Evolutionary conservation across 176 grass and related monocot genomes (phyloP), one percentile per base, ranked within the genome.

Genomic region (Secale cereale): DNA sequence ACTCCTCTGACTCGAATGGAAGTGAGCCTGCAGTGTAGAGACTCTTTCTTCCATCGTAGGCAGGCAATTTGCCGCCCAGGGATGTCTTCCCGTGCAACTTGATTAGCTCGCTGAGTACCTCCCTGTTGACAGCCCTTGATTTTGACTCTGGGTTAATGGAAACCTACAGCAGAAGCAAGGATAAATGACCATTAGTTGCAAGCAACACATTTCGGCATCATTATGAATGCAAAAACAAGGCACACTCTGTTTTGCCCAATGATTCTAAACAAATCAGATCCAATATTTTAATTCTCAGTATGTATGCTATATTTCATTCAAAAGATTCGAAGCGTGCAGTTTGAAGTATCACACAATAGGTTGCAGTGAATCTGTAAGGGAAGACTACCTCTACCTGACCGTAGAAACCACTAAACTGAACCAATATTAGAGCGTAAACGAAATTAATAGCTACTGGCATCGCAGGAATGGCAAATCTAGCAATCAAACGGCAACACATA

Each of bases 31-130:
- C 95, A 82, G 95, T 95, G 35, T 95, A 98, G 9, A 94, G 90
- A 82, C 95, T 94, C 74, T 94, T 98, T 46, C 87, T 86, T 33
- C 95, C 95, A 88, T 98, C 92, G 27, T 93, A 98, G 65, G 86
- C 95, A 27, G 92, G 91, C 45, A 93, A 20, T 78, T 92, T 89
- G n/a, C 88, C 85, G 0, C 87, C 92, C 32, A 98, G 85, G 37
- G 82, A 62, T 60, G 88, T 83, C 50, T 88, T 59, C 61, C 76
- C 87, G 62, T 98, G 73, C 75, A 91, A 20, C 76, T 64, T 91
- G 50, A 95, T 83, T 2, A 98, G 85, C 26, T 98, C 92, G 22
- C 36, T 85, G 37, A 95, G 90, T 5, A 98, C 83, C 26, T 74
- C 87, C 79, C 92, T 90, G 17, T 98, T 98, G 0, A 52, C 86